Conservation (phyloP, 768 basidiomycete species). For the Lactarius vividus region DNA sequence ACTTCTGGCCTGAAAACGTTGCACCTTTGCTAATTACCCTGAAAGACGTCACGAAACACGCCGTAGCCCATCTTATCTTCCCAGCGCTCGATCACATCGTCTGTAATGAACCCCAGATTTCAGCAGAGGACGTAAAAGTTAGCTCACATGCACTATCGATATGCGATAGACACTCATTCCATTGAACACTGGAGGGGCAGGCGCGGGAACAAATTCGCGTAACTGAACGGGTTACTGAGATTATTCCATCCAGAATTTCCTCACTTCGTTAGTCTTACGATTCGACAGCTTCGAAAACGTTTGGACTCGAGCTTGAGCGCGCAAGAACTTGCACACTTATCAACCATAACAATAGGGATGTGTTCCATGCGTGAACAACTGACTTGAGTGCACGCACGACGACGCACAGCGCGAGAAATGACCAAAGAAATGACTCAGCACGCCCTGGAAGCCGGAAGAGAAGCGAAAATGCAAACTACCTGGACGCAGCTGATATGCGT, state of each 20-base stretch:
- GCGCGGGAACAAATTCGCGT: not conserved
- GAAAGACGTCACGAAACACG: not conserved
- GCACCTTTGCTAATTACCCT: not conserved
- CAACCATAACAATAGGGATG: not conserved
- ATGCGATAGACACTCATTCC: not conserved
- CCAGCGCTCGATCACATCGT: conserved; percentile 9
- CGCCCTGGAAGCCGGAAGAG: not conserved
- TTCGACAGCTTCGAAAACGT: not conserved
- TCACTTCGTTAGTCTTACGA: not conserved
- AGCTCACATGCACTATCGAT: conserved; percentile 1
- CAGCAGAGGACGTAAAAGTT: conserved; percentile 5
- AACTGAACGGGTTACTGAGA: not conserved
- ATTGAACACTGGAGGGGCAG: not conserved
- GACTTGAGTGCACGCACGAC: not conserved
- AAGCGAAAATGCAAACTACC: not conserved
- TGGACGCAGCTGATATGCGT: not conserved
- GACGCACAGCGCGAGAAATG: not conserved
- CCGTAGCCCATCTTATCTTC: not conserved
- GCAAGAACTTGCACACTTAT: not conserved
- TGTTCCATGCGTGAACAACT: not conserved
- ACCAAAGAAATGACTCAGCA: not conserved
- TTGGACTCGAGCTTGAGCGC: not conserved
- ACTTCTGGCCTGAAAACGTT: not conserved
- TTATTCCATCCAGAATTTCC: conserved; percentile 1
- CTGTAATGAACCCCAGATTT: not conserved